Conservation (phyloP, 306 rosid genomes). For the Castanospermum australe region DNA sequence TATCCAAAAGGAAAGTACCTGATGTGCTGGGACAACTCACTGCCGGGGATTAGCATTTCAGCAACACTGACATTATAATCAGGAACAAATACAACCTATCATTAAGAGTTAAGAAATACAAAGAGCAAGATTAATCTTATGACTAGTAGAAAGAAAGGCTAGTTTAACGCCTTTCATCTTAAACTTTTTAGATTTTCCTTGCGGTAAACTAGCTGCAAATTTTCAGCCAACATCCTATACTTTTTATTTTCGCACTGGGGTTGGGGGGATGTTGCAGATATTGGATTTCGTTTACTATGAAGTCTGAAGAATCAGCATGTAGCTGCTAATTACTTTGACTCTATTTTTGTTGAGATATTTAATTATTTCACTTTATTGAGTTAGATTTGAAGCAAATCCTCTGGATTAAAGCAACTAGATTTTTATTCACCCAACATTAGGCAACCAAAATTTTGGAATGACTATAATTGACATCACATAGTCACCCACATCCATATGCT, state of each 20-base stretch:
- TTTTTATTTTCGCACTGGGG: neutral
- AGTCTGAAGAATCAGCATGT: neutral
- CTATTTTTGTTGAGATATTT: neutral
- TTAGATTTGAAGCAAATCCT: neutral
- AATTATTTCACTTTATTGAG: neutral
- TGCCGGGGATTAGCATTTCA: conserved; percentile 88
- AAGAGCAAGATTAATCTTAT: neutral
- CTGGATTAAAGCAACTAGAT: neutral
- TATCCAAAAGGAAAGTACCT: conserved; percentile 45
- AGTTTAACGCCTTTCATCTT: neutral
- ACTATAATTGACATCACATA: neutral
- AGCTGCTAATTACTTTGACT: neutral
- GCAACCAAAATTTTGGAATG: neutral
- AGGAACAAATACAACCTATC: conserved; percentile 86
- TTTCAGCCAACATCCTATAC: neutral
- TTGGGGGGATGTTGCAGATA: too few relatives aligned
- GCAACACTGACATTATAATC: conserved; percentile 95
- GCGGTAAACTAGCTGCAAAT: neutral
- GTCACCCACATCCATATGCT: neutral
- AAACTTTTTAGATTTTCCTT: neutral
- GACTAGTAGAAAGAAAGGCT: neutral
- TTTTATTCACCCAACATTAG: neutral
- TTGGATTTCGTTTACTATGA: neutral
- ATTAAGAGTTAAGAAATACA: too few relatives aligned
- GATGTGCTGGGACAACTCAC: conserved; percentile 96